Conservation (phyloP, 768 basidiomycete genomes). For the Termitomyces sp. region DNA sequence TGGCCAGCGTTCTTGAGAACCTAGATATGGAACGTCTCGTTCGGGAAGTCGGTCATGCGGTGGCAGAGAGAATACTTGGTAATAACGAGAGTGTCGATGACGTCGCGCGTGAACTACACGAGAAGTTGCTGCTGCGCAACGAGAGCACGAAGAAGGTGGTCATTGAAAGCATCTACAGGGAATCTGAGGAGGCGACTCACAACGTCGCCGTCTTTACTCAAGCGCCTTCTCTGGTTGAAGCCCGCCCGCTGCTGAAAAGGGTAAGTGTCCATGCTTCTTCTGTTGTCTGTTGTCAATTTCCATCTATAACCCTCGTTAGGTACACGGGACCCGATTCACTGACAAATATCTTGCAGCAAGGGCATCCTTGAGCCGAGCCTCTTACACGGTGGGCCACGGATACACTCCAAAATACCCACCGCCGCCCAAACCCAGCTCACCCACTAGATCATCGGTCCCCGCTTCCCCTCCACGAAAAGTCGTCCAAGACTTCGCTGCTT, state of each 20-base stretch:
- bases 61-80: constrained; percentile 87
- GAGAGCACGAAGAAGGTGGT: constrained; percentile 97
- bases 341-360: constrained; percentile 89
- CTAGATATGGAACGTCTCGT: constrained; percentile 98
- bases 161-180: constrained; percentile 94
- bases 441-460: constrained; percentile 33
- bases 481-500: constrained; percentile 84
- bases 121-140: constrained; percentile 84
- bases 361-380: constrained; percentile 49
- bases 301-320: constrained; percentile 39
- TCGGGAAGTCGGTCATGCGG: constrained; percentile 89
- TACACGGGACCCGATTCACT: constrained; percentile 93
- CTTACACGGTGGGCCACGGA: constrained; percentile 49
- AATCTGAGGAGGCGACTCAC: constrained; percentile 82
- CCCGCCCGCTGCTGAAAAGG: constrained; percentile 74
- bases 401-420: constrained; percentile 43
- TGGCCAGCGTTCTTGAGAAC: constrained; percentile 95
- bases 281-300: constrained; percentile 3
- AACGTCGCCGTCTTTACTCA: constrained; percentile 86
- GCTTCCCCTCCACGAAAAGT: constrained; percentile 84
- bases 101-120: constrained; percentile 91
- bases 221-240: constrained; percentile 66
- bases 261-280: constrained; percentile 41
- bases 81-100: constrained; percentile 97
- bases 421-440: constrained; percentile 36